phyloP scores from a whole-genome alignment of 176 grass and related monocot genomes.

The Microstegium vimineum region DNA sequence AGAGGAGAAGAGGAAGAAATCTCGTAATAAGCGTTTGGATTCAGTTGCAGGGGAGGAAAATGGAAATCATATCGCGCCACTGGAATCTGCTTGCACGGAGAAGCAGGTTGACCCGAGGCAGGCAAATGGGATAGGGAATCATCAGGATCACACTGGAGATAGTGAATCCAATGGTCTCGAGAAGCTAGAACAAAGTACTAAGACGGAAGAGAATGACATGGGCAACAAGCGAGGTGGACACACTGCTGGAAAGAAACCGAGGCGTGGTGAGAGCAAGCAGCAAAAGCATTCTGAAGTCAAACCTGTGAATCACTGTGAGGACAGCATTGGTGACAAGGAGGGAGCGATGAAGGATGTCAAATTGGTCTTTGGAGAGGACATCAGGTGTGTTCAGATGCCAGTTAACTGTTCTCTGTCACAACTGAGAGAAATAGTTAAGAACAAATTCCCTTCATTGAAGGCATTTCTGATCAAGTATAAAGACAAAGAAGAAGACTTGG shows the following conservation, averaged over 20 bases:
- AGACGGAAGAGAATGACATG: neutral
- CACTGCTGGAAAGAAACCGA: neutral
- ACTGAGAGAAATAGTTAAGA: constrained; percentile 52
- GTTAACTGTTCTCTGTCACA: constrained; percentile 47
- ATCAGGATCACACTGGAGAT: neutral
- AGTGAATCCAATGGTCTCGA: neutral
- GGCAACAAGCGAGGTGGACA: neutral
- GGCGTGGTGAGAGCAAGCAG: neutral
- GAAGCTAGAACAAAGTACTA: neutral
- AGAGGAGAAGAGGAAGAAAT: constrained; percentile 42
- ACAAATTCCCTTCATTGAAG: constrained; percentile 62
- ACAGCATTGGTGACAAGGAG: constrained; percentile 29
- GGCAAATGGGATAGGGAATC: neutral
- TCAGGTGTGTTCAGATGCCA: constrained; percentile 56
- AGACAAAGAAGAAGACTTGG: constrained; percentile 61
- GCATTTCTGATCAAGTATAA: constrained; percentile 64
- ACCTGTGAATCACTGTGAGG: neutral
- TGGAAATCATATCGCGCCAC: neutral
- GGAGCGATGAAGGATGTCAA: constrained; percentile 49
- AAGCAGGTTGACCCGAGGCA: neutral
- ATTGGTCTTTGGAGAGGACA: constrained; percentile 67
- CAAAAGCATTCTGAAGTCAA: neutral
- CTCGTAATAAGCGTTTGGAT: neutral
- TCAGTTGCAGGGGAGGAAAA: neutral
- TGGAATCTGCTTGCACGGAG: neutral